Base-by-base conservation (phyloP, 352 stramenopile species). In the Phytophthora chlamydospora region DNA sequence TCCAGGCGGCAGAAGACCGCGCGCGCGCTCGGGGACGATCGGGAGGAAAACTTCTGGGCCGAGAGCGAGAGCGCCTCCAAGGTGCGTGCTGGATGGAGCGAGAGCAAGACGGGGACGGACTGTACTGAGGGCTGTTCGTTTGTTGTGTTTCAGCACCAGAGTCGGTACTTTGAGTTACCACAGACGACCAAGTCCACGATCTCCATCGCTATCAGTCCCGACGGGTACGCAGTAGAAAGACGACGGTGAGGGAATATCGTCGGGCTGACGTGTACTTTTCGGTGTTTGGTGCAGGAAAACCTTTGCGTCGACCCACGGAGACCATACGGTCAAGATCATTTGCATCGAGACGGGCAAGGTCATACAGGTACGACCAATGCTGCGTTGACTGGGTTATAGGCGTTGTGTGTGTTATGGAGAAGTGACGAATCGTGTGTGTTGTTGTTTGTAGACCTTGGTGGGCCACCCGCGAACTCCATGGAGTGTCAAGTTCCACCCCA, bases 301-400 rank as follows among this genome's bases (percentile, higher is more conserved):
- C 9, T 97, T 99, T 76, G 97, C 97, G 24, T 98, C 94, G 3
- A 99, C 97, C 0, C 97, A 99, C 67, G 97, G 97, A 34, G 97
- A 99, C 74, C 97, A 99, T 72, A 98, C 96, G 4, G 93, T 99
- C 61, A 99, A 99, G 80, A 98, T 99, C 48, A 97, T 98, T 42
- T 97, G 90, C 68, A 97, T 96, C 46, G 67, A 87, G 44, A 98
- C 91, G 6, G 70, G 83, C 6, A 80, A 82, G 58, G 86, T 97
- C 34, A 63, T 95, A 14, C 84, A 95, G 77, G 88, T 96, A 57
- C 2, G 27, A 5, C 24, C 5, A 11, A 40, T 34, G 16, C 4
- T 41, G 21, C 13, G 8, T 33, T 59, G n/a, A 46, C n/a, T 17
- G 24, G 24, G 24, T 6, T 29, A 6, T 29, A 24, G 21, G 21